phyloP scores from a whole-genome alignment of 2,329 filamentous ascomycete species.

The Monosporascus sp. region DNA sequence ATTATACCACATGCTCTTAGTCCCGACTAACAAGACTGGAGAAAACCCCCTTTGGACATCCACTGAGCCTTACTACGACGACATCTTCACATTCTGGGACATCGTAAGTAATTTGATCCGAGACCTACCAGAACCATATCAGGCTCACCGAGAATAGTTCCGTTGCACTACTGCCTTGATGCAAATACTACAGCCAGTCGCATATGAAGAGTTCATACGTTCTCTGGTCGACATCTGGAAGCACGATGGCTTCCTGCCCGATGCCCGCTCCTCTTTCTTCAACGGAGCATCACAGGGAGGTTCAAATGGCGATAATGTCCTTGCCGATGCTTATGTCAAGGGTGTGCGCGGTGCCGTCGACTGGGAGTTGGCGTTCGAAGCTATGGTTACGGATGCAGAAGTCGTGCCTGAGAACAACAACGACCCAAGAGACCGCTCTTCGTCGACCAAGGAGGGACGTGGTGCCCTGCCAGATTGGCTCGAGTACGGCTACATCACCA shows the following conservation, averaged over 20 bases:
- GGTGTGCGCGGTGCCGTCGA: conserved; percentile 58
- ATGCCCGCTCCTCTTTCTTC: conserved; percentile 62
- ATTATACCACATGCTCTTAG: conserved; percentile 64
- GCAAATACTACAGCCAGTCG: conserved; percentile 58
- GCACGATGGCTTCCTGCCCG: conserved; percentile 59
- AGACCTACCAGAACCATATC: not conserved
- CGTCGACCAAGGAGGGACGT: conserved; percentile 62
- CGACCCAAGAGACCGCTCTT: conserved; percentile 51
- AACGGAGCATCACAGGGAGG: conserved; percentile 68
- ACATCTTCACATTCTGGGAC: conserved; percentile 68
- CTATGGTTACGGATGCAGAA: conserved; percentile 66
- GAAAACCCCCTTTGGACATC: conserved; percentile 65
- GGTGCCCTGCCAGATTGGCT: conserved; percentile 68
- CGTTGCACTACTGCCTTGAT: conserved; percentile 61
- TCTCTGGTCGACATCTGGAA: conserved; percentile 66
- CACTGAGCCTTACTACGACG: conserved; percentile 64
- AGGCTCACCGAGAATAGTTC: conserved; percentile 39
- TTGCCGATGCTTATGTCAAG: conserved; percentile 69
- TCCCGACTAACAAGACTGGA: conserved; percentile 66
- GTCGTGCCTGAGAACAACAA: conserved; percentile 54
- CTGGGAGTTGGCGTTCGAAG: conserved; percentile 58
- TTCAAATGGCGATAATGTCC: conserved; percentile 65
- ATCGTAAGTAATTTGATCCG: conserved; percentile 24
- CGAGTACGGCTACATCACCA: conserved; percentile 60
- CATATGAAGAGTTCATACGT: conserved; percentile 62